Evolutionary conservation across 192 early-diverging fungal genomes (phyloP).

Genomic region (Rhizoclosmatium globosum): DNA sequence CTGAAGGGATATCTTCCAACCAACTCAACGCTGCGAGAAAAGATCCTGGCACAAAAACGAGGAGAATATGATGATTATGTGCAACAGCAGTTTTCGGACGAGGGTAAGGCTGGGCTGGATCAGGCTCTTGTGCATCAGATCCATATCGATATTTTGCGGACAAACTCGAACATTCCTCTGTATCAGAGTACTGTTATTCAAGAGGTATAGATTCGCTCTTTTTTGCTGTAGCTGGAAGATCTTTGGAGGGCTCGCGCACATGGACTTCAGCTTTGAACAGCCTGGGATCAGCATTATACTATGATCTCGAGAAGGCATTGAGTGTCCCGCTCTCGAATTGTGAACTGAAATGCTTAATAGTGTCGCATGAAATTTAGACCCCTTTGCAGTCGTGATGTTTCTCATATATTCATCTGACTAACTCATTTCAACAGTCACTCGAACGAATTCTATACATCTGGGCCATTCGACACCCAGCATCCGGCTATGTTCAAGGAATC

Average conservation of each 20-base stretch:
- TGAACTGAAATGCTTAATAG: no score
- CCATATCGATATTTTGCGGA: slow-evolving; percentile 94
- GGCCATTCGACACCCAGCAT: slow-evolving; percentile 98
- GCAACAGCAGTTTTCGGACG: slow-evolving; percentile 80
- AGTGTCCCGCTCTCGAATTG: no score
- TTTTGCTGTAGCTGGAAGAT: no score
- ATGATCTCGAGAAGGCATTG: no score
- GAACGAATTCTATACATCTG: slow-evolving; percentile 95
- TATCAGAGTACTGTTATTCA: slow-evolving; percentile 86
- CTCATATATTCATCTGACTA: neutral
- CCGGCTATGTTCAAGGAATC: slow-evolving; percentile 98
- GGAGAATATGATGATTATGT: slow-evolving; percentile 93
- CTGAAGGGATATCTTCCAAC: slow-evolving; percentile 85
- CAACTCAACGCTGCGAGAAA: slow-evolving; percentile 83
- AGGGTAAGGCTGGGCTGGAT: slow-evolving; percentile 77
- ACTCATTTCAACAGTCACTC: slow-evolving; percentile 66
- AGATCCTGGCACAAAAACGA: slow-evolving; percentile 87
- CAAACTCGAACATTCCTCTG: slow-evolving; percentile 83
- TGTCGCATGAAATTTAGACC: no score
- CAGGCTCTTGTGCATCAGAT: slow-evolving; percentile 93
- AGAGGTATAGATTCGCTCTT: slow-evolving; percentile 57
- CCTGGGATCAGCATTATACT: no score
- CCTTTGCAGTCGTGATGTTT: neutral
- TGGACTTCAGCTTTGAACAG: no score
- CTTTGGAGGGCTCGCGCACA: no score